These are phyloP conservation scores for Colletotrichum horii DNA, from an alignment of 2,329 filamentous ascomycete species.

Conservation along the genomic window DNA sequence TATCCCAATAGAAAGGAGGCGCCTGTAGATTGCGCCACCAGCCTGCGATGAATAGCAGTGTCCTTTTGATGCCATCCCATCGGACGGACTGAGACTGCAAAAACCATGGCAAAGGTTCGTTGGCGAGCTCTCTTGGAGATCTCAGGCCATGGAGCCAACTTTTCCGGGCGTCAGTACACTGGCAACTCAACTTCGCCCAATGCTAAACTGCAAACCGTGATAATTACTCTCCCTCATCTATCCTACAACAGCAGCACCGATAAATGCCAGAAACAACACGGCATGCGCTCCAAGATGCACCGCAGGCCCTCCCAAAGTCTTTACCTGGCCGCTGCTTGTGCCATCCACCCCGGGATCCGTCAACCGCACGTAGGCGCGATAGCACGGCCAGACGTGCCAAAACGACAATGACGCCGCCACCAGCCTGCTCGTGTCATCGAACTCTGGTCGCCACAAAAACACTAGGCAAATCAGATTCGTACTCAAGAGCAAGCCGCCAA, in stretches of 20 bases:
- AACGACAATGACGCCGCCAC: slow-evolving; percentile 47
- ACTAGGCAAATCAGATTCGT: slow-evolving; percentile 48
- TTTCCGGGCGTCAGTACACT: background rate
- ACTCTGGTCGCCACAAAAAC: slow-evolving; percentile 33
- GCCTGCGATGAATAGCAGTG: background rate
- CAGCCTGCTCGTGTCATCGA: slow-evolving; percentile 36
- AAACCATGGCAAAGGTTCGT: background rate
- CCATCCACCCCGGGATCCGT: slow-evolving; percentile 20
- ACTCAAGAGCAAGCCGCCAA: slow-evolving; percentile 52
- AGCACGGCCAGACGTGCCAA: slow-evolving; percentile 55
- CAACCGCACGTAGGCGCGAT: slow-evolving; percentile 45
- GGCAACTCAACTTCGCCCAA: background rate
- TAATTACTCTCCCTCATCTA: background rate
- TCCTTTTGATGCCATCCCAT: background rate
- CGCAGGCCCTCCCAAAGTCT: slow-evolving; percentile 48
- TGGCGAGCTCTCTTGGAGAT: background rate
- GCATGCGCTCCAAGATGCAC: slow-evolving; percentile 51
- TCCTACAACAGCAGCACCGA: slow-evolving; percentile 25
- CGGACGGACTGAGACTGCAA: background rate
- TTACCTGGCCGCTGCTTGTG: slow-evolving; percentile 13
- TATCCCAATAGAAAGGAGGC: slow-evolving; percentile 6
- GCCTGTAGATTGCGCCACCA: background rate
- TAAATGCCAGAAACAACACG: slow-evolving; percentile 40
- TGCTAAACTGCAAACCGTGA: background rate
- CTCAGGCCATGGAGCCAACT: background rate